Evolutionary conservation across 1,284 basidiomycete species (phyloP).

Genomic region (Rhizoctonia solani): DNA sequence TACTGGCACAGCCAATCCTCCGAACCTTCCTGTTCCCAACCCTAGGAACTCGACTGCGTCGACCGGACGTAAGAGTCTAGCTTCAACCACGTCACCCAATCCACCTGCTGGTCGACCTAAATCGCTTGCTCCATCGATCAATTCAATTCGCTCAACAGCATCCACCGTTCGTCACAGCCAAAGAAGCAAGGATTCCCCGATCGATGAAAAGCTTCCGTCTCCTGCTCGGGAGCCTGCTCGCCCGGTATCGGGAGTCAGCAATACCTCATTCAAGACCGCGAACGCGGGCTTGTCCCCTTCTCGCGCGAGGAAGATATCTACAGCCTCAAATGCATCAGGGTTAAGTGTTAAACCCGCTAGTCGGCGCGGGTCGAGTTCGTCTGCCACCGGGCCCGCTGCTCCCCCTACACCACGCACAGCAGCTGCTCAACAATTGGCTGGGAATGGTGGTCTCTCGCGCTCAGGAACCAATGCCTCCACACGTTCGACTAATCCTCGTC

Average conservation of each 20-base stretch:
- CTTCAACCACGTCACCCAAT: slow-evolving; percentile 37
- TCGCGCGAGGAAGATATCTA: slow-evolving; percentile 42
- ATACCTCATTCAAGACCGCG: slow-evolving; percentile 57
- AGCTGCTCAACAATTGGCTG: slow-evolving; percentile 1
- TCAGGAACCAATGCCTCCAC: slow-evolving; percentile 10
- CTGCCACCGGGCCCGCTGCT: slow-evolving; percentile 13
- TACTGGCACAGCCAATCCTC: neutral
- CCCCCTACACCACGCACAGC: slow-evolving; percentile 22
- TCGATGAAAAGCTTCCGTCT: neutral
- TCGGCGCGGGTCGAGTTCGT: slow-evolving; percentile 17
- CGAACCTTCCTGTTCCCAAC: slow-evolving; percentile 13
- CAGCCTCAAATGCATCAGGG: slow-evolving; percentile 44
- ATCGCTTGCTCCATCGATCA: slow-evolving; percentile 48
- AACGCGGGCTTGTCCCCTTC: slow-evolving; percentile 41
- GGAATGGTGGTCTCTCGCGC: neutral
- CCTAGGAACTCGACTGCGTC: slow-evolving; percentile 32
- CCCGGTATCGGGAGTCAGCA: slow-evolving; percentile 30
- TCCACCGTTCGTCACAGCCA: slow-evolving; percentile 49
- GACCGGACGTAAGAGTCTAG: slow-evolving; percentile 11
- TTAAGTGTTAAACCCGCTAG: slow-evolving; percentile 6
- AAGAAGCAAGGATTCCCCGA: slow-evolving; percentile 25
- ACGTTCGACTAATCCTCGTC: slow-evolving; percentile 3
- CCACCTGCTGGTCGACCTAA: slow-evolving; percentile 44
- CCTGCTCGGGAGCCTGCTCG: slow-evolving; percentile 5
- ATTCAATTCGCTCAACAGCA: slow-evolving; percentile 47